Percentiles rank a stretch among this genome's conserved stretches.
These are phyloP conservation scores for Dryas alaskensis DNA, from an alignment of 306 rosid genomes.

Conservation along the genomic window DNA sequence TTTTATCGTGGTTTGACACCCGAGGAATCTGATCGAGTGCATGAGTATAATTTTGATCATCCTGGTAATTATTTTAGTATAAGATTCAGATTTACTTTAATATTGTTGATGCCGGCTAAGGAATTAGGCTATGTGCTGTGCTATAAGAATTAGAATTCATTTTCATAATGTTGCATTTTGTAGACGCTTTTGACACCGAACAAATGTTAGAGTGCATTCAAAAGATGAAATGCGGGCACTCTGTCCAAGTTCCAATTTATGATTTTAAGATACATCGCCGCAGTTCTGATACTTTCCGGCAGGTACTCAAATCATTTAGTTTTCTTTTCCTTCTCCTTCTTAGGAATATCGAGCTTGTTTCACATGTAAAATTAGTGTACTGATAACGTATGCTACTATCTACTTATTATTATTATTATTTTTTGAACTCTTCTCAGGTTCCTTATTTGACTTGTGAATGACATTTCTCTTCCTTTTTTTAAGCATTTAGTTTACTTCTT, in stretches of 20 bases:
- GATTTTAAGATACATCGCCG: slow-evolving; percentile 92
- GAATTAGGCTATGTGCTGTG: not conserved
- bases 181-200: slow-evolving; percentile 93
- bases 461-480: not conserved
- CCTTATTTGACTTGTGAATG: not conserved
- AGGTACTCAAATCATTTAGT: slow-evolving; percentile 40
- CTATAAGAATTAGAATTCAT: not conserved
- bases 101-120: not conserved
- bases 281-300: slow-evolving; percentile 77
- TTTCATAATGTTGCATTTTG: not conserved
- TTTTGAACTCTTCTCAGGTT: not conserved
- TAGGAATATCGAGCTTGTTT: not conserved
- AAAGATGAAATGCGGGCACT: slow-evolving; percentile 62
- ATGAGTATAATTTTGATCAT: slow-evolving; percentile 95
- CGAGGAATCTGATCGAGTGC: slow-evolving; percentile 67
- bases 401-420: not conserved
- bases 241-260: slow-evolving; percentile 81
- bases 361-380: not conserved
- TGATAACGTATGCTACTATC: not conserved
- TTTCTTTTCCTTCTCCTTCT: not conserved
- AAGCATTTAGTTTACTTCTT: not conserved
- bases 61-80: slow-evolving; percentile 54
- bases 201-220: slow-evolving; percentile 78
- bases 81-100: not conserved
- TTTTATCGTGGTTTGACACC: slow-evolving; percentile 95